Evolutionary conservation across 371 early-diverging fungal genomes (phyloP).

Genomic region (Dinochytrium kinnereticum): DNA sequence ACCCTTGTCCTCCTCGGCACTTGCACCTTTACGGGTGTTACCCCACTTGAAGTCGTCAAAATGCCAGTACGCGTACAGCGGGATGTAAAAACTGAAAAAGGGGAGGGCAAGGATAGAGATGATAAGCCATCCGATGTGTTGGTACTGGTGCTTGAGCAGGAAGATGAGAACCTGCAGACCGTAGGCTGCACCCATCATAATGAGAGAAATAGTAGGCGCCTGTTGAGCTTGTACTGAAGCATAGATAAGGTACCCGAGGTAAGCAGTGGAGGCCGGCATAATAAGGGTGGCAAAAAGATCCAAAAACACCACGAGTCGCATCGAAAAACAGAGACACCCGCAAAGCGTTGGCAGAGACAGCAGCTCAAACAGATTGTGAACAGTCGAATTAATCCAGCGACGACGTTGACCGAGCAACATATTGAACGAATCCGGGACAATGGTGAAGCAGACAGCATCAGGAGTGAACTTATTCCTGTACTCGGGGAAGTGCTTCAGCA

Average conservation of each 20-base stretch:
- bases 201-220: conserved; percentile 43
- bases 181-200: conserved; percentile 53
- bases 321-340: conserved; percentile 93
- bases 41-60: conserved; percentile 99
- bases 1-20: conserved; percentile 39
- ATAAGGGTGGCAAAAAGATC: conserved; percentile 80
- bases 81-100: conserved; percentile 95
- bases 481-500: conserved; percentile 98
- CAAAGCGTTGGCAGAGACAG: conserved; percentile 86
- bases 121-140: conserved; percentile 96
- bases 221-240: conserved; percentile 58
- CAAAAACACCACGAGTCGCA: conserved; percentile 88
- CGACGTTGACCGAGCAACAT: conserved; percentile 87
- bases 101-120: conserved; percentile 83
- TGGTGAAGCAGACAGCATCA: conserved; percentile 93
- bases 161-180: conserved; percentile 62
- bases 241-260: conserved; percentile 81
- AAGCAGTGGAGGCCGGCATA: conserved; percentile 67
- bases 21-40: conserved; percentile 85
- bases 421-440: conserved; percentile 95
- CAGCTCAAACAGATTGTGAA: conserved; percentile 93
- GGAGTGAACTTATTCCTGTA: conserved; percentile 96
- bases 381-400: conserved; percentile 98
- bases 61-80: conserved; percentile 98
- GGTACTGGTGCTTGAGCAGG: conserved; percentile 54